phyloP scores from a whole-genome alignment of 129 eudicot genomes.

The Escallonia rubra region DNA sequence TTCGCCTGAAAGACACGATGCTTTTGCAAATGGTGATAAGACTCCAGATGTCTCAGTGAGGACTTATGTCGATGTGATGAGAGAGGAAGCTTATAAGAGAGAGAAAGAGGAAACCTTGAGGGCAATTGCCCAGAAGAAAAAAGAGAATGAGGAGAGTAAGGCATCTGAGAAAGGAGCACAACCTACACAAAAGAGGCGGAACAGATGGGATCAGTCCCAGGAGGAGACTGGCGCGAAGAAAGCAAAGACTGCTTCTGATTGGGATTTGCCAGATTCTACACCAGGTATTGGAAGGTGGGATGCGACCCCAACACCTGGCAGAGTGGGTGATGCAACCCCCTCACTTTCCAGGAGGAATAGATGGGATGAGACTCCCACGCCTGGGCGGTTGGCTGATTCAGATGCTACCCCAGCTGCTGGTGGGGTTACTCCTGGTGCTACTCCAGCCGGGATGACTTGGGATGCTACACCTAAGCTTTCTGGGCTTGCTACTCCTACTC shows the following conservation, averaged over 20 bases:
- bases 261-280: constrained; percentile 97
- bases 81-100: constrained; percentile 78
- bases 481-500: constrained; percentile 91
- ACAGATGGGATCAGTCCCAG: constrained; percentile 93
- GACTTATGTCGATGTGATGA: constrained; percentile 92
- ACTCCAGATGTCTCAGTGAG: constrained; percentile 81
- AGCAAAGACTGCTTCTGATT: constrained; percentile 67
- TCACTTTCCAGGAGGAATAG: constrained; percentile 70
- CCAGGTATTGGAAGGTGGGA: constrained; percentile 99
- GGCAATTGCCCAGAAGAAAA: constrained; percentile 67
- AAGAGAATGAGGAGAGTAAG: constrained; percentile 70
- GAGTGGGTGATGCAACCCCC: constrained; percentile 91
- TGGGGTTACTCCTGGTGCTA: constrained; percentile 96
- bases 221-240: constrained; percentile 60
- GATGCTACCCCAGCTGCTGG: constrained; percentile 93
- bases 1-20: constrained; percentile 89
- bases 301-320: constrained; percentile 95
- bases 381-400: constrained; percentile 77
- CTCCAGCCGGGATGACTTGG: constrained; percentile 99
- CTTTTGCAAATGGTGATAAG: constrained; percentile 82
- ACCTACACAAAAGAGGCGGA: constrained; percentile 66
- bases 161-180: constrained; percentile 47
- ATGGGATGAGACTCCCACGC: constrained; percentile 99
- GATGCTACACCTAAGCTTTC: constrained; percentile 91
- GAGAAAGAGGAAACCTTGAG: constrained; percentile 75